Conservation (phyloP, 2,329 filamentous ascomycete genomes). For the Fusarium chlamydosporum region DNA sequence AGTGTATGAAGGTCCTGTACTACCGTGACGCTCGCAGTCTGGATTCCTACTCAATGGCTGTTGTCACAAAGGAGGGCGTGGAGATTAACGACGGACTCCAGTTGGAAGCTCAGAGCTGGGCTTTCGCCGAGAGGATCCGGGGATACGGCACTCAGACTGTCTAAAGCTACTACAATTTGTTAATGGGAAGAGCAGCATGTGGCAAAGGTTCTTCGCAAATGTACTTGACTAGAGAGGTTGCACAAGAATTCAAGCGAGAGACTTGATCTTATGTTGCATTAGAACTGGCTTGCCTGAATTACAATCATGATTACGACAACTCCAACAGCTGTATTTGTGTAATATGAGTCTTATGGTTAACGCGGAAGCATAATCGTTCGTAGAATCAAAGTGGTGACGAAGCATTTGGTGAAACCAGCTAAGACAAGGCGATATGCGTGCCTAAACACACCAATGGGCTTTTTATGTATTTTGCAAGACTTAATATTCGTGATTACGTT, state of each 20-base stretch:
- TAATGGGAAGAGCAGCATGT: slow-evolving; percentile 19
- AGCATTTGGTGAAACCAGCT: neutral
- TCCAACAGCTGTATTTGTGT: neutral
- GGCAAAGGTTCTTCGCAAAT: slow-evolving; percentile 13
- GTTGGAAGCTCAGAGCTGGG: slow-evolving; percentile 97
- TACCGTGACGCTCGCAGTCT: slow-evolving; percentile 95
- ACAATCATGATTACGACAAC: slow-evolving; percentile 20
- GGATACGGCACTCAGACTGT: slow-evolving; percentile 92
- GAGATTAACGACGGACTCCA: slow-evolving; percentile 87
- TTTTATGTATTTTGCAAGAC: slow-evolving; percentile 23
- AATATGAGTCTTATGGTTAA: neutral
- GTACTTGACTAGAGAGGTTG: slow-evolving; percentile 28
- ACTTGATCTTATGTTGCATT: slow-evolving; percentile 14
- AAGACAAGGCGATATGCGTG: slow-evolving; percentile 15
- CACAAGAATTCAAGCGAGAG: slow-evolving; percentile 22
- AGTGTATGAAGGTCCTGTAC: slow-evolving; percentile 98
- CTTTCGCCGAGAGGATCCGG: slow-evolving; percentile 93
- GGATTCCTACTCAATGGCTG: slow-evolving; percentile 91
- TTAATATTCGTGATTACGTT: slow-evolving; percentile 45
- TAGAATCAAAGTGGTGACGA: neutral
- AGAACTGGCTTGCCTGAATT: slow-evolving; percentile 12
- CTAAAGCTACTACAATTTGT: slow-evolving; percentile 52
- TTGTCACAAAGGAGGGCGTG: slow-evolving; percentile 90
- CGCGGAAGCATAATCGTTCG: neutral
- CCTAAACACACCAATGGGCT: neutral